Evolutionary conservation across 2,329 filamentous ascomycete species (phyloP), one percentile per base, ranked within the genome.

Genomic region (Fusarium sp.): DNA sequence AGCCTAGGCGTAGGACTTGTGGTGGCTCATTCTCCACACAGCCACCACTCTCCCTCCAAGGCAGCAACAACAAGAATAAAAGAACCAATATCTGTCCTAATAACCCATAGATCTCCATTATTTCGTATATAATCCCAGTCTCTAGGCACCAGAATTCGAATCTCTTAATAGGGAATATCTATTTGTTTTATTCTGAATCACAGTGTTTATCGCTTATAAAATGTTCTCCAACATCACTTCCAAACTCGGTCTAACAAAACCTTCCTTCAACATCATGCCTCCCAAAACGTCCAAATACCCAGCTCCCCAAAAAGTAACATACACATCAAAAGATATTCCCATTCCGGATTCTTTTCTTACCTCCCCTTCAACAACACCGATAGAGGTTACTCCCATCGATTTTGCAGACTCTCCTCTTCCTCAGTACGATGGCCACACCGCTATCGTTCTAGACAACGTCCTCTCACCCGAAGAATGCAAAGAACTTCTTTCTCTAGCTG

Each of bases 381-480:
- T 88, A 29, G 80, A 71, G 6, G 79, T 82, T 24, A 75, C 75
- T 2, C 78, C 77, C 16, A 83, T 92, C 67, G 81, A 90, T 74
- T 91, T 90, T 75, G 72, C 77, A 4, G 74, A 80, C 22, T 84
- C 83, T 15, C 67, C 72, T 0, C 76, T 92, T 3, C 83, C 84
- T 5, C 81, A 86, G 67, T 89, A 90, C 77, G 76, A 82, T 10
- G 79, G 80, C 41, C 73, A 78, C 43, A 88, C 87, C 73, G 90
- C 90, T 11, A 82, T 87, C 11, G 77, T 91, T 0, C 82, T 92
- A 11, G 88, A 92, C 75, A 85, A 89, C 58, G 84, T 89, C 29
- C 78, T 92, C 57, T 79, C 78, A 0, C 67, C 69, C 1, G 64
- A 65, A 11, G 92, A 94, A 81, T 94, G 92, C 78, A 75, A 79